phyloP scores from a whole-genome alignment of 2,329 filamentous ascomycete species.

The Ciborinia camelliae region DNA sequence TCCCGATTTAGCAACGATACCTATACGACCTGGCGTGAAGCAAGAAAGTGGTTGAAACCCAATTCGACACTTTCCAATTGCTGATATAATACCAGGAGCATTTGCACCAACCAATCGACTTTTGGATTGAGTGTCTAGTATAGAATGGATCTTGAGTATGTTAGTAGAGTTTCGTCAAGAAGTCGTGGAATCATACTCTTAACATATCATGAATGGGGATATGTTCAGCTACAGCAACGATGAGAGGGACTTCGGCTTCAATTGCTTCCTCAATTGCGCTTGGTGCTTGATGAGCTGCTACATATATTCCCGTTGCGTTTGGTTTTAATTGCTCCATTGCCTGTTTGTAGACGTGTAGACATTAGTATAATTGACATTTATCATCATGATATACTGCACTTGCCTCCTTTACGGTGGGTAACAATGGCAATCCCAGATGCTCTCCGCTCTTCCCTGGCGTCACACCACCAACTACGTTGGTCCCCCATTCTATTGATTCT shows the following conservation, averaged over 20 bases:
- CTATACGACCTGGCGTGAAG: constrained; percentile 64
- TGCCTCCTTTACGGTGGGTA: constrained; percentile 63
- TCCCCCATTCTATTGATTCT: constrained; percentile 74
- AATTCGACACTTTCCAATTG: constrained; percentile 64
- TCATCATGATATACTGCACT: background rate
- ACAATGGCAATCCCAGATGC: constrained; percentile 69
- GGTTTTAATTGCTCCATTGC: constrained; percentile 69
- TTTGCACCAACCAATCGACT: constrained; percentile 70
- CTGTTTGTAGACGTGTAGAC: constrained; percentile 39
- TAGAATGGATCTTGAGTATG: constrained; percentile 56
- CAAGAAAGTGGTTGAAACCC: constrained; percentile 75
- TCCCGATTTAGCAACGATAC: constrained; percentile 70
- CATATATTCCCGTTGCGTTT: constrained; percentile 76
- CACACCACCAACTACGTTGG: constrained; percentile 75
- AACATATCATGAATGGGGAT: constrained; percentile 72
- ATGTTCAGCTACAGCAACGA: constrained; percentile 72
- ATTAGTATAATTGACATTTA: constrained; percentile 8
- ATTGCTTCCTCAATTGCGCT: constrained; percentile 76
- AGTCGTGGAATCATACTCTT: constrained; percentile 46
- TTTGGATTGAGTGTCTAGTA: constrained; percentile 65
- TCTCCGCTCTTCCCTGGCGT: constrained; percentile 67
- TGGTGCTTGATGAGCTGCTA: constrained; percentile 70
- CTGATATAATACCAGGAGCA: constrained; percentile 70
- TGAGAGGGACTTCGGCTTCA: constrained; percentile 70
- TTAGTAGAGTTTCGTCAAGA: background rate